These are phyloP conservation scores for Starmerella vaccinii DNA, from an alignment of 805 yeast genomes.

Conservation along the genomic window DNA sequence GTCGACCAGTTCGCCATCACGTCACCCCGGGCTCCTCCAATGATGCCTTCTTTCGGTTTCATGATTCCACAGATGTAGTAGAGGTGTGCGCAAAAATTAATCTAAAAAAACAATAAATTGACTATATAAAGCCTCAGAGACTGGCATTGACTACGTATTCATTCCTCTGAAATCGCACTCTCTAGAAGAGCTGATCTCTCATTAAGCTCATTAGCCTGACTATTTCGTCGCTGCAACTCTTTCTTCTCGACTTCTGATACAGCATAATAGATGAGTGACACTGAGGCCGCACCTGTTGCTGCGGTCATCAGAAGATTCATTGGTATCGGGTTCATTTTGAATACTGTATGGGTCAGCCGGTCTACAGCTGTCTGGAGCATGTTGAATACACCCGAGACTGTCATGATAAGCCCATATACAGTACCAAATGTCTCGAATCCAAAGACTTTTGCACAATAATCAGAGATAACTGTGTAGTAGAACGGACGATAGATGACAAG, in stretches of 20 bases:
- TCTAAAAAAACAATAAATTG: not conserved
- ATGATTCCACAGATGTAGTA: slow-evolving; percentile 9
- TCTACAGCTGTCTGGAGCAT: slow-evolving; percentile 63
- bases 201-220: not conserved
- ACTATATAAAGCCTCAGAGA: not conserved
- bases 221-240: not conserved
- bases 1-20: slow-evolving; percentile 17
- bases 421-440: slow-evolving; percentile 90
- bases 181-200: not conserved
- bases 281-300: slow-evolving; percentile 29
- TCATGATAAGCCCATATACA: slow-evolving; percentile 76
- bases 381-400: slow-evolving; percentile 73
- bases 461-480: slow-evolving; percentile 85
- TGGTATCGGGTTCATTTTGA: slow-evolving; percentile 70
- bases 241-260: not conserved
- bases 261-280: slow-evolving; percentile 1
- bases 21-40: slow-evolving; percentile 10
- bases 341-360: slow-evolving; percentile 52
- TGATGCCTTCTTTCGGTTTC: slow-evolving; percentile 11
- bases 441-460: slow-evolving; percentile 83
- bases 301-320: slow-evolving; percentile 49
- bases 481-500: slow-evolving; percentile 82
- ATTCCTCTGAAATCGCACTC: not conserved
- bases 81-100: not conserved
- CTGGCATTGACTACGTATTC: not conserved